Evolutionary conservation across 306 rosid species (phyloP), one percentile per base, ranked within the genome.

Genomic region (Vigna reflexopilosa): DNA sequence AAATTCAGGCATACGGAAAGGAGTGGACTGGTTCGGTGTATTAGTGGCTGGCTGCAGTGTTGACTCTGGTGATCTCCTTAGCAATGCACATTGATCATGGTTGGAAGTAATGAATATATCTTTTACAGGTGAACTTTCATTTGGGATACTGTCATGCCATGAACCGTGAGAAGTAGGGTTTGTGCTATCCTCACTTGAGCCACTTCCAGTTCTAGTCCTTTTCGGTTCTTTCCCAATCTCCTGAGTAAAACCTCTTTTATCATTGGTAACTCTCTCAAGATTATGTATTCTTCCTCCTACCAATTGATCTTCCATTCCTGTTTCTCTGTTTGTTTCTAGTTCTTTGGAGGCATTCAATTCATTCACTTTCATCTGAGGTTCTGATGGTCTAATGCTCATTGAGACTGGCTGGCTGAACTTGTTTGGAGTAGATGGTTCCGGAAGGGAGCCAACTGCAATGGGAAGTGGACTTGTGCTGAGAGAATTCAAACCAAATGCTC

Each of bases 81-180:
- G 75, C 55, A 62, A 80, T 28, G 67, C 58, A 48, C 70, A 72
- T 77, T 78, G 89, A 32, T 90, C 89, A 26, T 78, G 86, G 67
- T 67, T 56, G 77, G 86, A 57, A 62, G 89, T 54, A 79, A 77
- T 30, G 54, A 65, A 78, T 30, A 76, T 83, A 62, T 92, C 83
- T 66, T 85, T 90, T 32, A 70, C 50, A 3, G 75, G 40, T 7
- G 83, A 67, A 79, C 70, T 86, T 86, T 83, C 96, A 24, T 62
- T 68, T 36, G 83, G 88, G 19, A 93, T 98, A 77, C 92, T 88
- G 69, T 87, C 90, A 40, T 92, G 96, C 79, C 90, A 95, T 20
- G 98, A 92, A 68, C 90, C 93, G 15, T 87, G 89, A 52, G 93
- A 91, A 78, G 89, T 86, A 51, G 93, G 97, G 51, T 86, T 89